Evolutionary conservation across 345 rosid genomes (phyloP).

Genomic region (Heritiera fomes): DNA sequence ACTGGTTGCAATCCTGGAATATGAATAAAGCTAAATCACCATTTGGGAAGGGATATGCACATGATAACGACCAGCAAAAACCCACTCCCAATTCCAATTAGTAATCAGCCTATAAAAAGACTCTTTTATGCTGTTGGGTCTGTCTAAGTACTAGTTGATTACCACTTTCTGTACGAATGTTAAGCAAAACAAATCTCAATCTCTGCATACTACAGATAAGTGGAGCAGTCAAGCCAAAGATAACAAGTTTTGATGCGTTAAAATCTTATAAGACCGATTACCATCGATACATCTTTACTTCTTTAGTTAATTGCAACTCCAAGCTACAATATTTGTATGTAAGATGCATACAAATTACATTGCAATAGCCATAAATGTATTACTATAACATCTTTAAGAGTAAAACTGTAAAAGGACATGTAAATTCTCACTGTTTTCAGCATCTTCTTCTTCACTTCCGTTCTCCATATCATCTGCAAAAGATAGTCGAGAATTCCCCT

Average conservation of each 20-base stretch:
- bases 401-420: not conserved
- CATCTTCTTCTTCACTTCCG: constrained; percentile 45
- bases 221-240: not conserved
- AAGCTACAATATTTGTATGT: not conserved
- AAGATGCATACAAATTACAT: not conserved
- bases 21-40: not conserved
- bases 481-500: constrained; percentile 74
- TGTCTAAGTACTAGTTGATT: not conserved
- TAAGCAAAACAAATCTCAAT: not conserved
- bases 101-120: not conserved
- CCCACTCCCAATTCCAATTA: not conserved
- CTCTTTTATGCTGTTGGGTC: not conserved
- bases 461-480: constrained; percentile 83
- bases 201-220: not conserved
- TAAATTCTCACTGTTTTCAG: constrained; percentile 42
- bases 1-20: not conserved
- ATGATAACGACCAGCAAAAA: not conserved
- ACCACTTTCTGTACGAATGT: not conserved
- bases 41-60: not conserved
- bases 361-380: not conserved
- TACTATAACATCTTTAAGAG: not conserved
- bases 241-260: not conserved
- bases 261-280: not conserved
- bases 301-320: not conserved
- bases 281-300: not conserved